These are phyloP conservation scores for Moniliophthora roreri DNA, from an alignment of 1,284 basidiomycete genomes.

Conservation along the genomic window DNA sequence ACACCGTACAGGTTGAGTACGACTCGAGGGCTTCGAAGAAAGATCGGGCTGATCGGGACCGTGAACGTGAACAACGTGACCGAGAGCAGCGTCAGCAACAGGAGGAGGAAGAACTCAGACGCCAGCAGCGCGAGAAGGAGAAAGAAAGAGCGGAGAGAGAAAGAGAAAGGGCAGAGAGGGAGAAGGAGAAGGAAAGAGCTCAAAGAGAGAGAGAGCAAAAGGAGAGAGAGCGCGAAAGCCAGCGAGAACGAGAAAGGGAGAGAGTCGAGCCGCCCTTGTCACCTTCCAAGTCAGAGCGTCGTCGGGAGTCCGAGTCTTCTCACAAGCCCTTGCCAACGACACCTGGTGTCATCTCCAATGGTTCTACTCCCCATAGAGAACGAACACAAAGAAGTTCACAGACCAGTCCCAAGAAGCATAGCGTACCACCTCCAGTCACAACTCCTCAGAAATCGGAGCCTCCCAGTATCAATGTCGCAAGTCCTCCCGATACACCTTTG, in stretches of 20 bases:
- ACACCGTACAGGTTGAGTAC: constrained; percentile 94
- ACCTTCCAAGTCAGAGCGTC: not conserved
- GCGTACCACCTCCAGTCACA: not conserved
- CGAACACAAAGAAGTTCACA: no score
- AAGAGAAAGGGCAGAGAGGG: constrained; percentile 18
- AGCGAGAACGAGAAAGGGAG: constrained; percentile 8
- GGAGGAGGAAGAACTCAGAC: constrained; percentile 19
- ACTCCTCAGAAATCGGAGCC: constrained; percentile 3
- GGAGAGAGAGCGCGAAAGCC: not conserved
- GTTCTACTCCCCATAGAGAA: no score
- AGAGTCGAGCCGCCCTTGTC: constrained; percentile 12
- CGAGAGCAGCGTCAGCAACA: constrained; percentile 28
- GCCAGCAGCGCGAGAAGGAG: constrained; percentile 10
- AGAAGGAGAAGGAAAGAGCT: constrained; percentile 8
- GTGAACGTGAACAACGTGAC: not conserved
- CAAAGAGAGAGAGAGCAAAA: not conserved
- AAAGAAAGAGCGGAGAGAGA: constrained; percentile 16
- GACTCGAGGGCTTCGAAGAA: constrained; percentile 34
- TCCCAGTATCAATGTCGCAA: constrained; percentile 16
- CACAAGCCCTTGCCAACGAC: no score
- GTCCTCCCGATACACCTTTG: constrained; percentile 16
- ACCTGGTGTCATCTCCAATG: no score
- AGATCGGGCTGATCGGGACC: not conserved
- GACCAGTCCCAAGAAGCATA: not conserved
- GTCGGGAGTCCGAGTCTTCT: not conserved